Conservation (phyloP, 495 filamentous ascomycete species). For the Aspergillus steynii region DNA sequence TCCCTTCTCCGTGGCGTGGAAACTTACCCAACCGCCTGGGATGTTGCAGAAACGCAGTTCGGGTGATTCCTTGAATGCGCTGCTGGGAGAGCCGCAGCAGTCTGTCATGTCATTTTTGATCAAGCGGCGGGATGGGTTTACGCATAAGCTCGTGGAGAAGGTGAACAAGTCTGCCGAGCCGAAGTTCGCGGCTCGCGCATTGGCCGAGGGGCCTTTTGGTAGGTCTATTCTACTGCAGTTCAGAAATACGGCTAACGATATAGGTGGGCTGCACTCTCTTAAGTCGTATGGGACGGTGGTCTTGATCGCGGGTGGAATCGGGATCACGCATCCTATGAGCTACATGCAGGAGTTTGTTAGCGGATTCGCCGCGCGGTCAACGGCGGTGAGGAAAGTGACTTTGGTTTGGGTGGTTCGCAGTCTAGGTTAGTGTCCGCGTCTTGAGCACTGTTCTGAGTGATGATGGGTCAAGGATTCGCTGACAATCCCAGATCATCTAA, state of each 20-base stretch:
- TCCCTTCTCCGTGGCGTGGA: slow-evolving; percentile 60
- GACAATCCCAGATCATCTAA: slow-evolving; percentile 34
- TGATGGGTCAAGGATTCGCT: neutral
- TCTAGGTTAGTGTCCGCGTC: slow-evolving; percentile 27
- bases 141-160: slow-evolving; percentile 48
- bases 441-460: neutral
- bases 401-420: slow-evolving; percentile 46
- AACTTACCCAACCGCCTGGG: slow-evolving; percentile 18
- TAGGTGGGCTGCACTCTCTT: slow-evolving; percentile 51
- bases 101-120: slow-evolving; percentile 54
- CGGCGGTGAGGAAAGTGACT: slow-evolving; percentile 43
- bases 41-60: slow-evolving; percentile 32
- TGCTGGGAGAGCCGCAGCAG: slow-evolving; percentile 31
- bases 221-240: slow-evolving; percentile 10
- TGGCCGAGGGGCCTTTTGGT: slow-evolving; percentile 60
- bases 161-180: slow-evolving; percentile 40
- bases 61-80: slow-evolving; percentile 34
- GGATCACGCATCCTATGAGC: slow-evolving; percentile 59
- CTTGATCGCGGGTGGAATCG: slow-evolving; percentile 58
- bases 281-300: slow-evolving; percentile 55
- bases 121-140: slow-evolving; percentile 56
- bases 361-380: slow-evolving; percentile 38
- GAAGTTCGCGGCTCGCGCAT: slow-evolving; percentile 45
- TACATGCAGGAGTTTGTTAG: slow-evolving; percentile 52
- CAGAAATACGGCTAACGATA: neutral